Base-by-base conservation (phyloP, 2,329 filamentous ascomycete genomes). In the Pseudocercospora fijiensis region DNA sequence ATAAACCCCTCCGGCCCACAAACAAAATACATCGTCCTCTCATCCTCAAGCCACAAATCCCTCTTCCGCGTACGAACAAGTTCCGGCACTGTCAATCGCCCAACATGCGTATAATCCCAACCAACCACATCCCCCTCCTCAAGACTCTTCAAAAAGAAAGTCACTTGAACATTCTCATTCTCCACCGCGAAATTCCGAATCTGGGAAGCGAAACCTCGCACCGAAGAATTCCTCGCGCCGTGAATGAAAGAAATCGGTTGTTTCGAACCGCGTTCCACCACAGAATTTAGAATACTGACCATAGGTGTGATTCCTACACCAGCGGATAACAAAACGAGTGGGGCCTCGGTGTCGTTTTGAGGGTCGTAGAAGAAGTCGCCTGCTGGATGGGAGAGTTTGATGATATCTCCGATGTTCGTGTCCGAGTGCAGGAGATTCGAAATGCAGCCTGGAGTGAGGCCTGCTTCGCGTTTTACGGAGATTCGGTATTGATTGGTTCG, bases 1-100 rank as follows among this genome's bases (percentile, higher is more conserved):
- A 93, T 93, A 80, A 92, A 93, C 7, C 75, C 73, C 64, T 83
- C 81, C 0, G 90, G 90, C 0, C 90, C 90, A 72, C 90, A 93
- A 59, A 91, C 78, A 70, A 85, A 92, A 75, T 92, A 93, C 71
- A 87, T 80, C 0, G 90, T 81, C 49, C 77, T 77, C 0, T 76
- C 57, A 69, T 88, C 79, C 20, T 80, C 77, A 1, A 88, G 73
- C 68, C 82, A 85, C n/a, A 93, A 77, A 52, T 85, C 79, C 0
- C 77, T 72, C 8, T 84, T 78, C 24, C 76, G 74, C 37, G 53
- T 66, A 60, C 80, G 81, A 30, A 78, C 76, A n/a, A 92, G 74
- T 62, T 86, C 81, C 16, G 90, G 76, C 3, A 69, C 13, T n/a
- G 51, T 58, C 55, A 71, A 33, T 7, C 85, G 81, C 3, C 88